These are phyloP conservation scores for Cetradonia linearis DNA, from an alignment of 495 filamentous ascomycete genomes.

Conservation along the genomic window DNA sequence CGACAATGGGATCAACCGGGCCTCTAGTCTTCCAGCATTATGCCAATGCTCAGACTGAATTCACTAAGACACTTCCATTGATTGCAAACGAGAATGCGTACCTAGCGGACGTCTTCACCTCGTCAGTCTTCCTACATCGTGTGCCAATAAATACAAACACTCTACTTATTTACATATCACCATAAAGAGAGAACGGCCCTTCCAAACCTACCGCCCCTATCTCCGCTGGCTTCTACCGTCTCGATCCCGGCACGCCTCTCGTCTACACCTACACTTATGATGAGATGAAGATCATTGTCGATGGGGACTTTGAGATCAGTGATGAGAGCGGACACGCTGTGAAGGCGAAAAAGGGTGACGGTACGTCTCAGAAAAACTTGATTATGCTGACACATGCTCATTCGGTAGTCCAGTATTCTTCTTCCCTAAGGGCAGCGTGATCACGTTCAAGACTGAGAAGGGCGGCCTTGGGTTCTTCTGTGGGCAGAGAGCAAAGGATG, in stretches of 20 bases:
- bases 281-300: conserved; percentile 73
- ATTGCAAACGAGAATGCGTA: conserved; percentile 69
- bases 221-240: conserved; percentile 59
- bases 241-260: conserved; percentile 63
- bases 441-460: conserved; percentile 62
- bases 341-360: conserved; percentile 54
- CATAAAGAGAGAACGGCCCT: conserved; percentile 31
- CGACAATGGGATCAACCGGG: conserved; percentile 17
- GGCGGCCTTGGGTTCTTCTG: conserved; percentile 63
- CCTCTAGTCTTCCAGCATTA: conserved; percentile 41
- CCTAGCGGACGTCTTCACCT: conserved; percentile 55
- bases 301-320: conserved; percentile 63
- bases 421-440: conserved; percentile 65
- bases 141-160: conserved; percentile 1
- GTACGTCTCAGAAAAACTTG: neutral
- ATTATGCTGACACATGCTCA: neutral
- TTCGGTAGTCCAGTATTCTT: conserved; percentile 46
- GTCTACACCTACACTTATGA: conserved; percentile 68
- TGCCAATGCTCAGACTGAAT: conserved; percentile 50
- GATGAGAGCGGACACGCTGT: conserved; percentile 38
- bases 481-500: conserved; percentile 32
- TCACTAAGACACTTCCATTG: conserved; percentile 50
- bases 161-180: neutral
- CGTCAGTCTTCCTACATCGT: conserved; percentile 56
- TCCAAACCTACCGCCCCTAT: conserved; percentile 53